phyloP scores from a whole-genome alignment of 2,329 filamentous ascomycete genomes.

The Aspergillus alliaceus region DNA sequence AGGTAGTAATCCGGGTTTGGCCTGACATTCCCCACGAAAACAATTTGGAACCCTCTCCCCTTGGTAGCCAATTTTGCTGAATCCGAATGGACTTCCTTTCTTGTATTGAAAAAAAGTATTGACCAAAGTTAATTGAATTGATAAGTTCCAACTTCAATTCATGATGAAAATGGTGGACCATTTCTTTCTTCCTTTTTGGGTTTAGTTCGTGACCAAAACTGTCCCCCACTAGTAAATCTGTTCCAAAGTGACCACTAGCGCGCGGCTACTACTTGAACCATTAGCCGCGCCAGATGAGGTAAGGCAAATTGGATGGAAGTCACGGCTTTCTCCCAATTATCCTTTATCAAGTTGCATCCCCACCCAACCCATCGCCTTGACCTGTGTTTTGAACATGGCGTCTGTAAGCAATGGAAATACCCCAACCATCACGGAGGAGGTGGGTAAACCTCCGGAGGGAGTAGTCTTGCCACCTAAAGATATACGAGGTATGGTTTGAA shows the following conservation, averaged over 20 bases:
- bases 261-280: not conserved
- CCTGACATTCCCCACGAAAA: not conserved
- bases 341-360: not conserved
- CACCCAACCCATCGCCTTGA: not conserved
- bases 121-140: not conserved
- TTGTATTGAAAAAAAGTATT: too few relatives aligned
- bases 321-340: too few relatives aligned
- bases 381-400: conserved; percentile 33
- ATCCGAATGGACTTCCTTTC: too few relatives aligned
- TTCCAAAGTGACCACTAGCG: too few relatives aligned
- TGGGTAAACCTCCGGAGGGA: conserved; percentile 75
- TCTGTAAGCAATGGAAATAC: conserved; percentile 42
- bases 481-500: conserved; percentile 61
- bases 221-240: not conserved
- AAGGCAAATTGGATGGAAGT: too few relatives aligned
- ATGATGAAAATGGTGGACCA: too few relatives aligned
- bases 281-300: conserved; percentile 2
- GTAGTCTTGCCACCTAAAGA: conserved; percentile 83
- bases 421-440: conserved; percentile 51
- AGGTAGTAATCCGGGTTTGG: not conserved
- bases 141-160: not conserved
- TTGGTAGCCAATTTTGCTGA: too few relatives aligned
- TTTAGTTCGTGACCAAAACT: too few relatives aligned
- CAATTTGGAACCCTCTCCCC: too few relatives aligned
- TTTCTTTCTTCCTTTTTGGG: too few relatives aligned